phyloP scores from a whole-genome alignment of 352 stramenopile species.

The Pythium phragmiticola region DNA sequence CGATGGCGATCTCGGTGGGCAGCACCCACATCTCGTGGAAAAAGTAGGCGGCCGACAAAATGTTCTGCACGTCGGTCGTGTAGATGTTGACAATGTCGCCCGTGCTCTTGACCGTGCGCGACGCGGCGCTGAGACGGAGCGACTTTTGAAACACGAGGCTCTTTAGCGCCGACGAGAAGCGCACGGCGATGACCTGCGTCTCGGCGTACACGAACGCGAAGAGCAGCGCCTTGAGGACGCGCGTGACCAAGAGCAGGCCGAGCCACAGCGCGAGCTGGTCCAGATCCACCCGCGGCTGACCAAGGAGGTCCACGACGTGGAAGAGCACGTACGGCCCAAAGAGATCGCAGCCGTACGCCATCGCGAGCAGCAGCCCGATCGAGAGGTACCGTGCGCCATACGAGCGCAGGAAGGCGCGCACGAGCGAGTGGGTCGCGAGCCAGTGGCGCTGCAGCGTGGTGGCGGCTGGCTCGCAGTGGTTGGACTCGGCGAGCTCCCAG shows the following conservation, averaged over 20 bases:
- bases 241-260: conserved; percentile 50
- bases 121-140: conserved; percentile 40
- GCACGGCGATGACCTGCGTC: conserved; percentile 60
- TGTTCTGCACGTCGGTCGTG: conserved; percentile 54
- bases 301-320: conserved; percentile 50
- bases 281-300: conserved; percentile 29
- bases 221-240: conserved; percentile 61
- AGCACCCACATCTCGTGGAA: conserved; percentile 72
- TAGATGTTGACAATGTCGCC: conserved; percentile 59
- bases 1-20: conserved; percentile 44
- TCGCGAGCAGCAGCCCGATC: conserved; percentile 42
- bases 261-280: conserved; percentile 58
- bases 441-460: conserved; percentile 58
- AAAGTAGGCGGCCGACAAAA: conserved; percentile 59
- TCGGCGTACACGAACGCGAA: conserved; percentile 61
- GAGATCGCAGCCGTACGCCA: conserved; percentile 51
- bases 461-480: conserved; percentile 43
- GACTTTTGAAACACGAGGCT: conserved; percentile 77
- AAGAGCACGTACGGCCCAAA: conserved; percentile 65
- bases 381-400: conserved; percentile 49
- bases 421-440: conserved; percentile 54
- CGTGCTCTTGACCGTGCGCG: conserved; percentile 35
- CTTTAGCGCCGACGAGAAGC: conserved; percentile 65
- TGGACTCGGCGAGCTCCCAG: conserved; percentile 48
- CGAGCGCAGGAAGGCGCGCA: conserved; percentile 46